Percentiles rank a stretch among this genome's conserved stretches.
Conservation (phyloP, 768 basidiomycete species). For the Tulasnella sp. region DNA sequence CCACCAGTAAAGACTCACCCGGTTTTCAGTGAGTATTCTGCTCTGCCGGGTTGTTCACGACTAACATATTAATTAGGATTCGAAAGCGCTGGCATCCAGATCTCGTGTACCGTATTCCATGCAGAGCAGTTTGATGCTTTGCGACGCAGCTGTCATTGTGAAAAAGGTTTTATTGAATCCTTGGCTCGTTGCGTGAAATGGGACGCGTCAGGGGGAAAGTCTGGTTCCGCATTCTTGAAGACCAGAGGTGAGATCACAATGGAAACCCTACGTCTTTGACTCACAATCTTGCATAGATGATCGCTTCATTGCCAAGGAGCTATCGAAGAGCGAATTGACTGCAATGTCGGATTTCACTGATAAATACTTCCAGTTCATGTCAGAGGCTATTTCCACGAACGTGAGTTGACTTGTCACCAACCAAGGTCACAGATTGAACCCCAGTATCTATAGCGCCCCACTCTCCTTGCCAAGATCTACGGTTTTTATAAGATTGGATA, state of each 20-base stretch:
- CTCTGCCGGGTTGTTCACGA: background rate
- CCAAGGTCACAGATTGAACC: slow-evolving; percentile 15
- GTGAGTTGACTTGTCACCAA: slow-evolving; percentile 33
- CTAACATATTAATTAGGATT: slow-evolving; percentile 45
- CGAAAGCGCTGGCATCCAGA: slow-evolving; percentile 77
- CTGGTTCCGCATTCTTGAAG: slow-evolving; percentile 92
- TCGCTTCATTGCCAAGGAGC: slow-evolving; percentile 95
- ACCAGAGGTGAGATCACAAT: slow-evolving; percentile 52
- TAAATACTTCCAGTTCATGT: slow-evolving; percentile 96
- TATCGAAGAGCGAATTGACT: slow-evolving; percentile 80
- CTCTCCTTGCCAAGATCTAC: slow-evolving; percentile 89
- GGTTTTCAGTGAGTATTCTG: slow-evolving; percentile 11
- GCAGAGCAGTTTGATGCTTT: slow-evolving; percentile 95
- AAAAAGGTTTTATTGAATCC: slow-evolving; percentile 87
- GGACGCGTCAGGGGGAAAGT: slow-evolving; percentile 92
- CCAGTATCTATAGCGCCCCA: slow-evolving; percentile 53
- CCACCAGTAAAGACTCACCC: slow-evolving; percentile 17
- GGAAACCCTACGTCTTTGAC: background rate
- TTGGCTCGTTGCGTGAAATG: slow-evolving; percentile 90
- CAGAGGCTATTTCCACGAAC: slow-evolving; percentile 74
- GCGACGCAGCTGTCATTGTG: slow-evolving; percentile 83
- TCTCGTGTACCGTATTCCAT: slow-evolving; percentile 88
- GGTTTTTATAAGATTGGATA: slow-evolving; percentile 93
- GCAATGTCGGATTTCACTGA: slow-evolving; percentile 96
- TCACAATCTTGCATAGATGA: slow-evolving; percentile 50